Percentiles rank a stretch among this genome's conserved stretches.
Evolutionary conservation across 805 yeast species (phyloP).

Genomic region (Hanseniaspora meyeri): DNA sequence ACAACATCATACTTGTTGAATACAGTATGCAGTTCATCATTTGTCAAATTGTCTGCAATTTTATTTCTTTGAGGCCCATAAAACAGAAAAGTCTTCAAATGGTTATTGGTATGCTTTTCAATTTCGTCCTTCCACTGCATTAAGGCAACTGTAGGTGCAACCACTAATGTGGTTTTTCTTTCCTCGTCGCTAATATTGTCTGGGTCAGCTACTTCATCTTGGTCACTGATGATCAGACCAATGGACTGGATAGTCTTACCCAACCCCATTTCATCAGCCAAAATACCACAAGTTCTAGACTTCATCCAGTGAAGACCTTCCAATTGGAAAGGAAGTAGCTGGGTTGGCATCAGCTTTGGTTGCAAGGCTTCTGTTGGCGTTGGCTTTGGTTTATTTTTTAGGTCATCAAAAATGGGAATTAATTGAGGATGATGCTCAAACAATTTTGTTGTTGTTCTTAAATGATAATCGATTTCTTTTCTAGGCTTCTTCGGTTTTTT

Average conservation of each 20-base stretch:
- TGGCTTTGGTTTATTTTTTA: conserved; percentile 38
- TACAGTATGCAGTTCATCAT: conserved; percentile 38
- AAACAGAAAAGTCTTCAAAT: conserved; percentile 54
- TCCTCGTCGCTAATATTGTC: neutral
- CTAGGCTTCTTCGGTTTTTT: conserved; percentile 33
- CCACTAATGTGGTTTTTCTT: conserved; percentile 63
- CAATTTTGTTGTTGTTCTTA: conserved; percentile 56
- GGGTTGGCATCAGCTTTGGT: conserved; percentile 65
- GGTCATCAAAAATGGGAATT: conserved; percentile 53
- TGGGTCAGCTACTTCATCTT: conserved; percentile 27
- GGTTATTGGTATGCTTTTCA: conserved; percentile 64
- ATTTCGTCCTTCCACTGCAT: conserved; percentile 97
- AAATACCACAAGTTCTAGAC: conserved; percentile 61
- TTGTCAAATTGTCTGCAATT: conserved; percentile 43
- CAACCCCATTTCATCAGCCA: conserved; percentile 99
- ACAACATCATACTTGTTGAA: conserved; percentile 53
- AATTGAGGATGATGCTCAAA: conserved; percentile 71
- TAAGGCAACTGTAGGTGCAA: conserved; percentile 96
- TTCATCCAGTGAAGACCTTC: conserved; percentile 89
- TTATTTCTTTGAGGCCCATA: conserved; percentile 52
- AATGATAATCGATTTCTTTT: conserved; percentile 40
- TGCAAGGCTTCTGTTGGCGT: conserved; percentile 50
- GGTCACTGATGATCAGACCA: conserved; percentile 65
- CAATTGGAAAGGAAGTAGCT: conserved; percentile 74
- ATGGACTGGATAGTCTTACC: conserved; percentile 97